These are phyloP conservation scores for Aspergillus nomiae DNA, from an alignment of 2,329 filamentous ascomycete genomes.

Conservation along the genomic window DNA sequence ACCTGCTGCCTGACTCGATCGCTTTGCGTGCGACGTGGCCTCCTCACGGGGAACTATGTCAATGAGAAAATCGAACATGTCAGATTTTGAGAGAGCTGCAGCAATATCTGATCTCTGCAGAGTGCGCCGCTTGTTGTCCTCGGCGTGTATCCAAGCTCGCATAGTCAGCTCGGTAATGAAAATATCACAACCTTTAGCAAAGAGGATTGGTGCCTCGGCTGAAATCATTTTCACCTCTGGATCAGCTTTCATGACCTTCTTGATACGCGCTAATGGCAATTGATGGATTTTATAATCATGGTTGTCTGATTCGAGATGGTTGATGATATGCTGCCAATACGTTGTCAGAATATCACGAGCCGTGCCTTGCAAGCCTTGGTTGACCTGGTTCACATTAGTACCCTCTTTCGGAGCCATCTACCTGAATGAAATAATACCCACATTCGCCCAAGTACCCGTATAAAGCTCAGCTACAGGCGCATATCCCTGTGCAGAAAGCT, in stretches of 20 bases:
- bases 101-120: slow-evolving; percentile 96
- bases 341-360: slow-evolving; percentile 98
- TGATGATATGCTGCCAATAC: slow-evolving; percentile 99
- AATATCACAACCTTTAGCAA: slow-evolving; percentile 97
- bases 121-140: slow-evolving; percentile 97
- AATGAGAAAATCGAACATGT: slow-evolving; percentile 99
- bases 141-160: slow-evolving; percentile 98
- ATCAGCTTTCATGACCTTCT: slow-evolving; percentile 99
- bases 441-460: slow-evolving; percentile 93
- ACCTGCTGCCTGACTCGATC: slow-evolving; percentile 55
- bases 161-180: slow-evolving; percentile 99
- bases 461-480: slow-evolving; percentile 89
- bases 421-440: slow-evolving; percentile 47
- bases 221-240: slow-evolving; percentile 99
- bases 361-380: slow-evolving; percentile 87
- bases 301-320: slow-evolving; percentile 87
- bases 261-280: slow-evolving; percentile 94
- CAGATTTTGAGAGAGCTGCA: slow-evolving; percentile 90
- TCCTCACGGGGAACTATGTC: slow-evolving; percentile 98
- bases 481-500: slow-evolving; percentile 85
- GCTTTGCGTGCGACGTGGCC: slow-evolving; percentile 80
- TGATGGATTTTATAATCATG: slow-evolving; percentile 99
- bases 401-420: slow-evolving; percentile 22
- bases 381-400: slow-evolving; percentile 62
- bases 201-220: slow-evolving; percentile 94